Evolutionary conservation across 768 basidiomycete species (phyloP).

Genomic region (Suillus alpinus): DNA sequence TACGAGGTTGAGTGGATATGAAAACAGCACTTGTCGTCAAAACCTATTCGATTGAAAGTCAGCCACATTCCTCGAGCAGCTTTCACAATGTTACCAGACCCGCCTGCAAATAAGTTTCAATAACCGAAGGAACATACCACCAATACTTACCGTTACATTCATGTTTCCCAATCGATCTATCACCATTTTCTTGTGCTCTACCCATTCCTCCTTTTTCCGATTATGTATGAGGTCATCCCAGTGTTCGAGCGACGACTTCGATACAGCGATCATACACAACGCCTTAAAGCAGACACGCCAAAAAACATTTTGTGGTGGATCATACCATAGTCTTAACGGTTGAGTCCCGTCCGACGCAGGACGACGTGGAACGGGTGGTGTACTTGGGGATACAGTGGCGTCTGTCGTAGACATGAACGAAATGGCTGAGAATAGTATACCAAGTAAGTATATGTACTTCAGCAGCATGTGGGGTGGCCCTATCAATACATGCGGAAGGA

Average conservation of each 20-base stretch:
- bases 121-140: background rate
- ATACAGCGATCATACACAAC: background rate
- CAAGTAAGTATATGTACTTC: background rate
- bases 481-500: background rate
- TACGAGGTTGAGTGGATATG: background rate
- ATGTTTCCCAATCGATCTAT: background rate
- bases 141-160: background rate
- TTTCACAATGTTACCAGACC: background rate
- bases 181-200: background rate
- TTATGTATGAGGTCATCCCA: background rate
- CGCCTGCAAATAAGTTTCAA: background rate
- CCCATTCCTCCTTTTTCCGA: background rate
- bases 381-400: background rate
- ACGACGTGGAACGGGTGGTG: background rate
- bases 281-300: background rate
- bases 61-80: background rate
- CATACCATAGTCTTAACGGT: background rate
- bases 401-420: background rate
- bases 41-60: background rate
- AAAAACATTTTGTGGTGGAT: background rate
- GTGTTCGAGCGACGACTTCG: background rate
- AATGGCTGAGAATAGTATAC: background rate
- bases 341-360: background rate
- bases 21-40: conserved; percentile 1
- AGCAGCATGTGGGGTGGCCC: background rate